Percentiles rank a stretch among this genome's conserved stretches.
These are phyloP conservation scores for Agaricus subrufescens DNA, from an alignment of 768 basidiomycete genomes.

Conservation along the genomic window DNA sequence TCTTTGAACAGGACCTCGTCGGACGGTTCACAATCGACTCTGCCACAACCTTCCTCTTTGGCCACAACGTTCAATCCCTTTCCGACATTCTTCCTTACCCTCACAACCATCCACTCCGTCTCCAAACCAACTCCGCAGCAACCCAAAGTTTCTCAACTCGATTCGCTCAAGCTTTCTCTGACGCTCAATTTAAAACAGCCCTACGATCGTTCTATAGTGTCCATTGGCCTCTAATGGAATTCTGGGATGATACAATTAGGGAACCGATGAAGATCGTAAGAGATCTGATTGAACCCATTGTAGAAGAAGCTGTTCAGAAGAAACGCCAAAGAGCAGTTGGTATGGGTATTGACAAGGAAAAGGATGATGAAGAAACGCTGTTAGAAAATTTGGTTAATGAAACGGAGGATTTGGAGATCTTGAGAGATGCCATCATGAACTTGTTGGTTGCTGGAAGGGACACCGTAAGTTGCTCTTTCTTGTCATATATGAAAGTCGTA, in stretches of 20 bases:
- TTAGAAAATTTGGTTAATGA: conserved; percentile 39
- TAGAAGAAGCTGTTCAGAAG: conserved; percentile 36
- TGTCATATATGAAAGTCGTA: too few relatives aligned
- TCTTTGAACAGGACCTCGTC: conserved; percentile 29
- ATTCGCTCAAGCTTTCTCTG: conserved; percentile 35
- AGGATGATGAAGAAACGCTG: conserved; percentile 28
- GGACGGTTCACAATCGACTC: conserved; percentile 58
- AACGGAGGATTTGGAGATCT: conserved; percentile 35
- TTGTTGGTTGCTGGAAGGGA: conserved; percentile 42
- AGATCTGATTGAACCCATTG: conserved; percentile 44
- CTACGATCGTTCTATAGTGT: conserved; percentile 30
- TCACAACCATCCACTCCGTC: conserved; percentile 12
- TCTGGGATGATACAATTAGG: conserved; percentile 35
- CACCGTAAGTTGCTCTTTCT: conserved; percentile 23
- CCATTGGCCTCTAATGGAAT: conserved; percentile 39
- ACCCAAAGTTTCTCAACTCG: conserved; percentile 2
- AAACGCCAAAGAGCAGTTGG: conserved; percentile 14
- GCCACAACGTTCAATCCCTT: conserved; percentile 35
- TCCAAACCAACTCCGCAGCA: conserved; percentile 12
- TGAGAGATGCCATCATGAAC: conserved; percentile 38
- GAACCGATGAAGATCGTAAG: conserved; percentile 35
- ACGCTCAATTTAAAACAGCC: conserved; percentile 28
- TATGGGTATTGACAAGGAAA: conserved; percentile 7
- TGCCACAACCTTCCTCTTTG: conserved; percentile 53
- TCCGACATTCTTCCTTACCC: conserved; percentile 15